These are phyloP conservation scores for Orbilia blumenaviensis DNA, from an alignment of 2,329 filamentous ascomycete genomes.

Conservation along the genomic window DNA sequence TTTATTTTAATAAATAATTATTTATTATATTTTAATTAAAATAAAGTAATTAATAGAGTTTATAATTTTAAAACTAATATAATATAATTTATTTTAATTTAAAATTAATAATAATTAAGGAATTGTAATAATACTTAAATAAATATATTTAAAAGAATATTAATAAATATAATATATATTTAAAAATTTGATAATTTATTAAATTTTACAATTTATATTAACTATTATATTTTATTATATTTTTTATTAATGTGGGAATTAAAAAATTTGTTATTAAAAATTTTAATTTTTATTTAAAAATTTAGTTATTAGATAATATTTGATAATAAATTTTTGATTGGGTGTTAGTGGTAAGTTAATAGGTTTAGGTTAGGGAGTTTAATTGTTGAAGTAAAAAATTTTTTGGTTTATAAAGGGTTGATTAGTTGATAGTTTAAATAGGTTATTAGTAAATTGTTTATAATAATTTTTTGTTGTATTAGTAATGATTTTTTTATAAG, in stretches of 20 bases:
- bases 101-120: constrained; percentile 1
- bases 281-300: constrained; percentile 57
- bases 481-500: constrained; percentile 62
- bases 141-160: constrained; percentile 61
- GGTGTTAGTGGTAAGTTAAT: background rate
- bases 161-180: constrained; percentile 62
- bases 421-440: background rate
- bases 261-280: constrained; percentile 63
- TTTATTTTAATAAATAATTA: constrained; percentile 42
- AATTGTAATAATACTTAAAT: constrained; percentile 60
- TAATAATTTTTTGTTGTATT: constrained; percentile 54
- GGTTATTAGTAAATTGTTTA: background rate
- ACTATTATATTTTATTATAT: constrained; percentile 64
- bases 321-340: background rate
- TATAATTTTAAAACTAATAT: constrained; percentile 4
- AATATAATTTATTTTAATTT: constrained; percentile 56
- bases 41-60: background rate
- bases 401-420: background rate
- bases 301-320: background rate
- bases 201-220: constrained; percentile 60
- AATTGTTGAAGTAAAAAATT: background rate
- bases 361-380: background rate
- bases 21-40: constrained; percentile 9
- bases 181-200: constrained; percentile 63
- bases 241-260: constrained; percentile 64